Evolutionary conservation across 441 rosid genomes (phyloP), one percentile per base, ranked within the genome.

Genomic region (Manihot esculenta): DNA sequence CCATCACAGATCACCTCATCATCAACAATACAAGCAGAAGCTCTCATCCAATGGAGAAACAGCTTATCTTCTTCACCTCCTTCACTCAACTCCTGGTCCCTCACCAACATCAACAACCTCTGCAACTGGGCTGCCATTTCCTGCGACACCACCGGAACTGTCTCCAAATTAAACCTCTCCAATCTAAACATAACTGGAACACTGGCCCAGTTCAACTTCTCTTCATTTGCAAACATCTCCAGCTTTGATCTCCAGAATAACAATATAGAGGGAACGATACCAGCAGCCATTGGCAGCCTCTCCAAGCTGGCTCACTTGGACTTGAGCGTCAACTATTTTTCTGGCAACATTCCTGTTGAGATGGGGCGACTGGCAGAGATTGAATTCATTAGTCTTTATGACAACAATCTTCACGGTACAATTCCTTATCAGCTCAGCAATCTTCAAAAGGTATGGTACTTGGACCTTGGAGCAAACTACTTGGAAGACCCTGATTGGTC

Each of bases 401-500:
- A 64, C 72, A 77, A 77, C 69, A 70, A 12, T 72, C 73, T 79
- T 50, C 53, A 66, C 13, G 87, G 86, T 18, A 66, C 72, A 10
- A 55, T 86, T 0, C 89, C 91, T 49, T 75, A 35, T 51, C 84
- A 83, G 67, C 45, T 89, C 3, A 75, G 83, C 80, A 72, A 64
- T 44, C 94, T 89, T 47, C 79, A 38, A 59, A 84, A 85, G 79
- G 74, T 83, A 74, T 14, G 79, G 76, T 57, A 70, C 78, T 69
- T 87, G 33, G 87, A 87, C 77, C 76, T 87, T 35, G 88, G 91
- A 64, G 73, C 41, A 38, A 87, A 87, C 76, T 83, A 56, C 70
- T 76, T 88, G 56, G 76, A 70, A 61, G 71, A 85, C 44, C 81
- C 87, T 33, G 84, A 86, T 18, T 85, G 87, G 91, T 82, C 91